phyloP scores from a whole-genome alignment of 805 yeast genomes.

The Ogataea paraovalis region DNA sequence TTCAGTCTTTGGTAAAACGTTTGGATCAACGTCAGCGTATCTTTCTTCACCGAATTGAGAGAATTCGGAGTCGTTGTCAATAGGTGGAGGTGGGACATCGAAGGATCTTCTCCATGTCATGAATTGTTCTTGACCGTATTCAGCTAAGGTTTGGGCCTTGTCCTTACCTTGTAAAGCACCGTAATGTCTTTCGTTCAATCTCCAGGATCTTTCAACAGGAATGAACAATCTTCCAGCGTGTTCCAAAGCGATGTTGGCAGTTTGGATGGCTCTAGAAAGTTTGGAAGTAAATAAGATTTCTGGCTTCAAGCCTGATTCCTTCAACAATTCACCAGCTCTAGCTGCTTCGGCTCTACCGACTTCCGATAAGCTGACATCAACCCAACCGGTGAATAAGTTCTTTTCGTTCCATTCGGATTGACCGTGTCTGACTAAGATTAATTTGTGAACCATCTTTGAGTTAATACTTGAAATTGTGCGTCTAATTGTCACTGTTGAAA shows the following conservation, averaged over 20 bases:
- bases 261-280: conserved; percentile 92
- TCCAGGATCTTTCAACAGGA: conserved; percentile 94
- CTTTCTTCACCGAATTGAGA: conserved; percentile 85
- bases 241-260: conserved; percentile 91
- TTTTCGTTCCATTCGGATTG: conserved; percentile 99
- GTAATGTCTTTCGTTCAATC: conserved; percentile 98
- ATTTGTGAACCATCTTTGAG: conserved; percentile 39
- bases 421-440: conserved; percentile 96
- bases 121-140: conserved; percentile 90
- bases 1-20: conserved; percentile 88
- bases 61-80: conserved; percentile 72
- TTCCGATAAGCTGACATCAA: conserved; percentile 82
- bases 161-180: conserved; percentile 99
- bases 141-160: conserved; percentile 86
- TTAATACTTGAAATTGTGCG: not conserved
- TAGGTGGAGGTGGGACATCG: conserved; percentile 93
- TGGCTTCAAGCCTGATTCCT: conserved; percentile 80
- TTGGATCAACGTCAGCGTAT: conserved; percentile 79
- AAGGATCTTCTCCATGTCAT: conserved; percentile 96
- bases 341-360: conserved; percentile 87
- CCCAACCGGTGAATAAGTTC: conserved; percentile 99
- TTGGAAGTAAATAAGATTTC: conserved; percentile 88
- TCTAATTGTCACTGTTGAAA: not conserved
- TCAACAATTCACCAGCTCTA: conserved; percentile 88
- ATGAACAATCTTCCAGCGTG: conserved; percentile 85